phyloP scores from a whole-genome alignment of 202 grass and related monocot species.

The Thinopyrum obtusiflorum region DNA sequence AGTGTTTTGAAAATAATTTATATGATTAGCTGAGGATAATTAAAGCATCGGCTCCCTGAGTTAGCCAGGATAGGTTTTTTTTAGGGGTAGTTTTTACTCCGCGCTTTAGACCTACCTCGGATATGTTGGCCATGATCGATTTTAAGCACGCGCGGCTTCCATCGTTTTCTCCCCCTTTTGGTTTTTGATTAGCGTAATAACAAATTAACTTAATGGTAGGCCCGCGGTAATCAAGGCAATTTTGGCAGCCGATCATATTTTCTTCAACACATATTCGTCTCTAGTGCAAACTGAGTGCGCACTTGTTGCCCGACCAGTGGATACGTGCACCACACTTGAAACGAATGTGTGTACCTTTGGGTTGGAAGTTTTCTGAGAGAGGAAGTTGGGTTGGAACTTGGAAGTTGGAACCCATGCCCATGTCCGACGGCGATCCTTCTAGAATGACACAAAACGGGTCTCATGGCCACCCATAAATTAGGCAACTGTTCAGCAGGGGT shows the following conservation, averaged over 20 bases:
- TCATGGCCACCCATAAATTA: too few species aligned
- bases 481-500: background rate
- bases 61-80: too few species aligned
- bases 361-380: background rate
- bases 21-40: too few species aligned
- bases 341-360: background rate
- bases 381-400: background rate
- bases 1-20: background rate
- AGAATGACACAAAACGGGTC: background rate
- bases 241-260: background rate
- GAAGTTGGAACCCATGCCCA: background rate
- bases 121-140: too few species aligned
- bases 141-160: too few species aligned
- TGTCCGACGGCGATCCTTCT: background rate
- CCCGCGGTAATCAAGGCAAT: too few species aligned
- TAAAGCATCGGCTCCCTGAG: too few species aligned
- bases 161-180: too few species aligned
- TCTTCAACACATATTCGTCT: background rate
- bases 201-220: too few species aligned
- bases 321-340: background rate
- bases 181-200: too few species aligned
- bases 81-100: too few species aligned
- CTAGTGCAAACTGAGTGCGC: background rate
- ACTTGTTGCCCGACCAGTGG: background rate
- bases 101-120: too few species aligned